Percentiles rank a stretch among this genome's conserved stretches.
These are phyloP conservation scores for Comarum palustre DNA, from an alignment of 306 rosid species.

Conservation along the genomic window DNA sequence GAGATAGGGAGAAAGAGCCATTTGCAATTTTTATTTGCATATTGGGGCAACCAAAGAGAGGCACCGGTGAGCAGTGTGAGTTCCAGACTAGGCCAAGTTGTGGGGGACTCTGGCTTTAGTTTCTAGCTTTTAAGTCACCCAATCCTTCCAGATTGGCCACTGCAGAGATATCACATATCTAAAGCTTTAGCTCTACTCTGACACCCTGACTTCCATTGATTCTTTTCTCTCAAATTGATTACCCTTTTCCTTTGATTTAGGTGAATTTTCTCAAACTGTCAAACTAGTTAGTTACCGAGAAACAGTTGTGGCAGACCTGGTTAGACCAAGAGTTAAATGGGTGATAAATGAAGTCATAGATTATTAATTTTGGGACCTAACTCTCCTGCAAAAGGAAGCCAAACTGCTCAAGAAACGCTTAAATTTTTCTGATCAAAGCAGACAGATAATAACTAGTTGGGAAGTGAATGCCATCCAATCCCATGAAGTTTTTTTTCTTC, in stretches of 20 bases:
- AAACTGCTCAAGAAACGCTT: conserved; percentile 22
- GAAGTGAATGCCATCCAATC: conserved; percentile 16
- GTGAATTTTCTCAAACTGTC: not conserved
- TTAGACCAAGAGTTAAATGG: conserved; percentile 3
- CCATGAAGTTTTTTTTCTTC: conserved; percentile 28
- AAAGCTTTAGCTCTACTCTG: conserved; percentile 24
- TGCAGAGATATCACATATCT: conserved; percentile 26
- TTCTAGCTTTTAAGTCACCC: conserved; percentile 30
- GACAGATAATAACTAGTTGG: conserved; percentile 25
- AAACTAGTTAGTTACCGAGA: conserved; percentile 16
- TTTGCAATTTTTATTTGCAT: not conserved
- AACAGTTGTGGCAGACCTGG: conserved; percentile 11
- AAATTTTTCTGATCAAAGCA: conserved; percentile 27
- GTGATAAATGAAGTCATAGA: conserved; percentile 7
- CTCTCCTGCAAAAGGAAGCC: conserved; percentile 11
- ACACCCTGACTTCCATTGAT: conserved; percentile 14
- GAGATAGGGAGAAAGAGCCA: conserved; percentile 18
- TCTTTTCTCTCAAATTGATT: conserved; percentile 18
- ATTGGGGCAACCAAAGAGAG: conserved; percentile 13
- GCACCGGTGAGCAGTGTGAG: not conserved
- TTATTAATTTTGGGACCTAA: conserved; percentile 10
- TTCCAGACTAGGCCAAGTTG: conserved; percentile 26
- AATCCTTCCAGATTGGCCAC: conserved; percentile 32
- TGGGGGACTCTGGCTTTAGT: conserved; percentile 23
- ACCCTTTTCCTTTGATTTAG: conserved; percentile 8